Evolutionary conservation across 805 yeast species (phyloP), one percentile per base, ranked within the genome.

Genomic region (Maudiozyma saulgeensis): DNA sequence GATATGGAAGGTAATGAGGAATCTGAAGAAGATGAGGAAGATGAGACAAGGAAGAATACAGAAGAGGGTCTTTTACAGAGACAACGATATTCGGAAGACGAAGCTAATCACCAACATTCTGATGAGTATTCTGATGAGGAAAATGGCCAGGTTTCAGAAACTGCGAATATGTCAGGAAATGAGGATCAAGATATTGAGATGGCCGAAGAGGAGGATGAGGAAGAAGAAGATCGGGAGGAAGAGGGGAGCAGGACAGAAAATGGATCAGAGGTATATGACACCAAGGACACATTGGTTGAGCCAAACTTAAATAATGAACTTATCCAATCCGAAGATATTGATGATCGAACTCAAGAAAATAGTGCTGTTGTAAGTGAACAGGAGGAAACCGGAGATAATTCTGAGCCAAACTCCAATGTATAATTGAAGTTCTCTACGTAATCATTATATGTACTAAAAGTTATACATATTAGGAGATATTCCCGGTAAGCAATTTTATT

Each of bases 11-110:
- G 16, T 6, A 47, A 41, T 28, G 51, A 51, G 32, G 53, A 51
- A 7, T 46, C 47, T 9, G 54, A 47, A 12, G 58, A 53, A 21
- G 50, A 47, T 15, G 56, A 51, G 2, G 58, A 54, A 1, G 55
- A 51, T 9, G 50, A 53, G 41, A 11, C 32, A 4, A 28, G 32
- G 12, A 28, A 28, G 9, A 50, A 49, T 28, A 57, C 43, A 15
- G 48, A 48, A 31, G 52, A 39, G 1, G 42, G 19, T 13, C 42
- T 26, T 19, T 23, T 13, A 2, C 15, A 39, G 28, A 19, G 42
- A 11, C 42, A 48, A 9, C 53, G 48, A 2, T 52, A 51, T 8
- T 52, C 47, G 5, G 51, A 34, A 34, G 41, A 35, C 11, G 52
- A 47, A 2, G 48, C 41, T 6, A 50, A 43, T 18, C 45, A 40